Conservation (phyloP, 441 rosid genomes). For the Aleurites moluccanus region DNA sequence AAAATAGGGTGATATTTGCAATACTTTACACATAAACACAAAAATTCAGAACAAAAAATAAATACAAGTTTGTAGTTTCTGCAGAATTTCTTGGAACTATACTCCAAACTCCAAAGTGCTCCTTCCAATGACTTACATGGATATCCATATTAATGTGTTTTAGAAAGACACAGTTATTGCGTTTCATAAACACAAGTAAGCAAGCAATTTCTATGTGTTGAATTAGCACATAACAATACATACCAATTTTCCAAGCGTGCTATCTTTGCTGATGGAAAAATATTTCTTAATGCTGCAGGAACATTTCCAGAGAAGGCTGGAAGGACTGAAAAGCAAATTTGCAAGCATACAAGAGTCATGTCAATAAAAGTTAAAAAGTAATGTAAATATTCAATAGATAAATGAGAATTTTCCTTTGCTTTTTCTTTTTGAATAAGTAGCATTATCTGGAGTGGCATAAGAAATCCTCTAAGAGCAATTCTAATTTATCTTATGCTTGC, state of each 20-base stretch:
- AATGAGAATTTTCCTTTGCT: not conserved
- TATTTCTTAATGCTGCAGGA: constrained; percentile 53
- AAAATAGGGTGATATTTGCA: constrained; percentile 2
- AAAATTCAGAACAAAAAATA: not conserved
- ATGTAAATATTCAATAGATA: not conserved
- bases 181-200: constrained; percentile 15
- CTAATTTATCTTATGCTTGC: not conserved
- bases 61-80: not conserved
- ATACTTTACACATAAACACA: not conserved
- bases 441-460: too few species aligned
- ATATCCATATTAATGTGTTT: not conserved
- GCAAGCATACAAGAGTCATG: constrained; percentile 15
- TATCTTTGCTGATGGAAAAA: constrained; percentile 70
- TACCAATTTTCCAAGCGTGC: constrained; percentile 68
- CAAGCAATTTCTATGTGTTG: constrained; percentile 4
- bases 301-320: constrained; percentile 79
- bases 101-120: not conserved
- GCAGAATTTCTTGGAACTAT: not conserved
- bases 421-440: not conserved
- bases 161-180: constrained; percentile 18
- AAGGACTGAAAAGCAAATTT: constrained; percentile 49
- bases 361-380: not conserved
- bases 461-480: constrained; percentile 1
- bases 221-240: constrained; percentile 18
- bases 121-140: not conserved